Percentiles rank a stretch among this genome's conserved stretches.
Conservation (phyloP, 345 rosid species). For the Gossypium stocksii region DNA sequence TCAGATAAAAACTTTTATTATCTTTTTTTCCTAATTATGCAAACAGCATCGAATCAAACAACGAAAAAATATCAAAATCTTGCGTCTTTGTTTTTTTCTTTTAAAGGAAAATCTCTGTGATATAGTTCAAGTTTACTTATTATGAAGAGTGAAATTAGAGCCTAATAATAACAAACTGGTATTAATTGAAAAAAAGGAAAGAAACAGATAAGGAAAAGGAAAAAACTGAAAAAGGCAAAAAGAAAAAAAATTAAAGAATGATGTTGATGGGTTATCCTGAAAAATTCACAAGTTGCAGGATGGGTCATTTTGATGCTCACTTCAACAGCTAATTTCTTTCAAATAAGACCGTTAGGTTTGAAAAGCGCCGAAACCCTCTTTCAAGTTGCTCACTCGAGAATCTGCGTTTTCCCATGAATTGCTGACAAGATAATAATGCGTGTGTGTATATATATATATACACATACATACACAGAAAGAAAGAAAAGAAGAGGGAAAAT, state of each 20-base stretch:
- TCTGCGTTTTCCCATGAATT: slow-evolving; percentile 37
- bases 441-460: too few relatives aligned
- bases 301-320: slow-evolving; percentile 43
- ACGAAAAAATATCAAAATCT: not conserved
- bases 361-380: slow-evolving; percentile 25
- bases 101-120: not conserved
- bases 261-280: slow-evolving; percentile 55
- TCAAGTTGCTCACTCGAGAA: slow-evolving; percentile 39
- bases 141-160: slow-evolving; percentile 11
- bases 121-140: not conserved
- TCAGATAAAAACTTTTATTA: not conserved
- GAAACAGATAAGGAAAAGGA: too few relatives aligned
- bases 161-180: slow-evolving; percentile 26
- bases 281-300: slow-evolving; percentile 30
- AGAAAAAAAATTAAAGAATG: slow-evolving; percentile 23
- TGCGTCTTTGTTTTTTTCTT: not conserved
- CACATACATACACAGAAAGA: too few relatives aligned
- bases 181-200: slow-evolving; percentile 16
- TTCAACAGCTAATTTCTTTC: slow-evolving; percentile 35
- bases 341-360: slow-evolving; percentile 33
- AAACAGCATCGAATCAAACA: not conserved
- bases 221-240: not conserved
- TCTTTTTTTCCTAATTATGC: slow-evolving; percentile 1
- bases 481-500: too few relatives aligned
- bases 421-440: slow-evolving; percentile 23